Conservation (phyloP, 768 basidiomycete species). For the Cytidiella melzeri region DNA sequence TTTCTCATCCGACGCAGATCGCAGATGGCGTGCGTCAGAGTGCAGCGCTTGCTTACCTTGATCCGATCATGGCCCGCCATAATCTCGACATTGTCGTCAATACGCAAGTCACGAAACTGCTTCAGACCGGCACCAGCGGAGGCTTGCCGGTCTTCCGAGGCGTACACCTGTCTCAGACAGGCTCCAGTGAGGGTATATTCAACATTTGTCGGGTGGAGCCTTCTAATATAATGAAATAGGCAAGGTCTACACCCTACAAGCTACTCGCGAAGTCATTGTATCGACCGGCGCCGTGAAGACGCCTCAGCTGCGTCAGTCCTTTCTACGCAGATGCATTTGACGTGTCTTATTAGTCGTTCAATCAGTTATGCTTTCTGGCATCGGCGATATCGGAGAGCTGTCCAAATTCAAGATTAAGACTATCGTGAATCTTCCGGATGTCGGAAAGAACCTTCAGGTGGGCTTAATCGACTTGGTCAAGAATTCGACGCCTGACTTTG, state of each 20-base stretch:
- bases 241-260: slow-evolving; percentile 2
- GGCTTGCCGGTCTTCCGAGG: neutral
- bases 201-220: neutral
- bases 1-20: slow-evolving; percentile 10
- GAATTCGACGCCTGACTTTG: slow-evolving; percentile 12
- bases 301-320: slow-evolving; percentile 11
- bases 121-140: neutral
- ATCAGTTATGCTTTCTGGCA: slow-evolving; percentile 12
- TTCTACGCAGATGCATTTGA: slow-evolving; percentile 17
- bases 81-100: slow-evolving; percentile 18
- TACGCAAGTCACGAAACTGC: slow-evolving; percentile 8
- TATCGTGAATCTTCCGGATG: slow-evolving; percentile 23
- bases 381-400: slow-evolving; percentile 5
- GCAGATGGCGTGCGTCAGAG: slow-evolving; percentile 13
- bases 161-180: slow-evolving; percentile 4
- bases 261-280: slow-evolving; percentile 16
- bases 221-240: slow-evolving; percentile 1
- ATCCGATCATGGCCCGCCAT: slow-evolving; percentile 8
- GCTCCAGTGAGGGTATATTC: neutral
- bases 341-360: neutral
- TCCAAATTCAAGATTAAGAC: slow-evolving; percentile 15
- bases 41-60: slow-evolving; percentile 17
- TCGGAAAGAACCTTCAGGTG: slow-evolving; percentile 27
- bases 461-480: slow-evolving; percentile 14
- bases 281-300: slow-evolving; percentile 26